A percentile compares a stretch with the other conserved stretches of the same genome.
Evolutionary conservation across 1,284 basidiomycete genomes (phyloP).

Genomic region (Fistulinella cinereoalba): DNA sequence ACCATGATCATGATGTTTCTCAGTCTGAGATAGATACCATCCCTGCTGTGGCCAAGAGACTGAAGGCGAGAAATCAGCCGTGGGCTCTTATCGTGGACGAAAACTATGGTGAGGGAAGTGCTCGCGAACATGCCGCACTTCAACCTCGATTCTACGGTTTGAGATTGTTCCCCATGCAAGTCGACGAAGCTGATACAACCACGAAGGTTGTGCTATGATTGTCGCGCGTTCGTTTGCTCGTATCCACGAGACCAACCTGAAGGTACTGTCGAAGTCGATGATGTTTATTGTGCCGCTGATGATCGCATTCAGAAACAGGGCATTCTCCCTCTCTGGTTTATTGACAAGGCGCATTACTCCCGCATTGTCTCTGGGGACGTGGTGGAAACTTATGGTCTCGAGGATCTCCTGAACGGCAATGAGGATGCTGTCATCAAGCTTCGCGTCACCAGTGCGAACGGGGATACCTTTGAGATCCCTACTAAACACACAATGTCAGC

Average conservation of each 20-base stretch:
- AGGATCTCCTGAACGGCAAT: conserved; percentile 52
- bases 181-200: not conserved
- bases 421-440: conserved; percentile 56
- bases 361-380: conserved; percentile 78
- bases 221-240: conserved; percentile 93
- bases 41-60: conserved; percentile 83
- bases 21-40: conserved; percentile 75
- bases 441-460: conserved; percentile 66
- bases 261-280: conserved; percentile 47
- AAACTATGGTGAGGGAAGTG: conserved; percentile 96
- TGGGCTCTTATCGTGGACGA: conserved; percentile 97
- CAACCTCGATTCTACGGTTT: conserved; percentile 94
- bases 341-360: conserved; percentile 80
- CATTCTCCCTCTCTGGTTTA: conserved; percentile 88
- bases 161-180: conserved; percentile 13
- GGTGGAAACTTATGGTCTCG: conserved; percentile 34
- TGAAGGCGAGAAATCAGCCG: conserved; percentile 78
- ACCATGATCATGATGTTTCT: conserved; percentile 51
- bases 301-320: conserved; percentile 79
- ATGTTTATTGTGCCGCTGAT: conserved; percentile 2
- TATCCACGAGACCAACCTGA: conserved; percentile 97
- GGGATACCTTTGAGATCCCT: conserved; percentile 63
- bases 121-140: conserved; percentile 96
- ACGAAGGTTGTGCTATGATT: conserved; percentile 75
- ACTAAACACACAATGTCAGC: conserved; percentile 86